Evolutionary conservation across 148 eudicot species (phyloP).

Genomic region (Suaeda aralocaspica): DNA sequence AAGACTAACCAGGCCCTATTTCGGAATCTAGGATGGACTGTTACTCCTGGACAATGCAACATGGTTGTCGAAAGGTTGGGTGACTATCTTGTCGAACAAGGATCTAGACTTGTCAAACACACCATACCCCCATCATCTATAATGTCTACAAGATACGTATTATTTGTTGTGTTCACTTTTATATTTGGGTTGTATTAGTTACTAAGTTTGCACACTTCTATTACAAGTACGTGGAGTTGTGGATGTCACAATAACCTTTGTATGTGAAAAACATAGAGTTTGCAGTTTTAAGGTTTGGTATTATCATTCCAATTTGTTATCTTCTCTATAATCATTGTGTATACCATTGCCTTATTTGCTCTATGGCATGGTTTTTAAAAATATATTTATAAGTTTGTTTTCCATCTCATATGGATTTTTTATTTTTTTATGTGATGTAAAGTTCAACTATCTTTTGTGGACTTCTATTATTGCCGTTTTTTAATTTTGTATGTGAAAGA

Average conservation of each 20-base stretch:
- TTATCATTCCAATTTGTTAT: not conserved
- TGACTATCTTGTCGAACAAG: slow-evolving; percentile 42
- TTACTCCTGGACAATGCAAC: slow-evolving; percentile 46
- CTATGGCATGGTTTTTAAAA: slow-evolving; percentile 27
- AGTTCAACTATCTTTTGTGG: too few relatives aligned
- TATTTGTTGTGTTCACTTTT: slow-evolving; percentile 3
- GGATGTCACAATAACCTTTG: slow-evolving; percentile 21
- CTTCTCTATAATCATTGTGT: slow-evolving; percentile 17
- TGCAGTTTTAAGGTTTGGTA: slow-evolving; percentile 13
- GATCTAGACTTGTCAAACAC: slow-evolving; percentile 27
- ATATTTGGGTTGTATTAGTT: slow-evolving; percentile 17
- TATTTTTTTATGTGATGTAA: slow-evolving; percentile 7
- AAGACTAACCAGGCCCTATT: slow-evolving; percentile 36
- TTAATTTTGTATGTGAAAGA: too few relatives aligned
- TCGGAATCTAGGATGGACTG: slow-evolving; percentile 40
- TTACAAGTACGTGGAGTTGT: slow-evolving; percentile 19
- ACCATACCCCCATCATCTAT: not conserved
- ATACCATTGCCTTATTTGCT: slow-evolving; percentile 23
- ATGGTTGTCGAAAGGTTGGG: slow-evolving; percentile 43
- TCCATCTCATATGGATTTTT: slow-evolving; percentile 2
- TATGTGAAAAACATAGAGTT: slow-evolving; percentile 27
- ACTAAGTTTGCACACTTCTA: slow-evolving; percentile 24
- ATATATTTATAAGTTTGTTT: slow-evolving; percentile 10
- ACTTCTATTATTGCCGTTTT: too few relatives aligned
- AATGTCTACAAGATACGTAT: slow-evolving; percentile 2